A percentile compares a stretch with the other conserved stretches of the same genome.
These are phyloP conservation scores for Paracorniculantispora psalliotae DNA, from an alignment of 2,329 filamentous ascomycete genomes.

Conservation along the genomic window DNA sequence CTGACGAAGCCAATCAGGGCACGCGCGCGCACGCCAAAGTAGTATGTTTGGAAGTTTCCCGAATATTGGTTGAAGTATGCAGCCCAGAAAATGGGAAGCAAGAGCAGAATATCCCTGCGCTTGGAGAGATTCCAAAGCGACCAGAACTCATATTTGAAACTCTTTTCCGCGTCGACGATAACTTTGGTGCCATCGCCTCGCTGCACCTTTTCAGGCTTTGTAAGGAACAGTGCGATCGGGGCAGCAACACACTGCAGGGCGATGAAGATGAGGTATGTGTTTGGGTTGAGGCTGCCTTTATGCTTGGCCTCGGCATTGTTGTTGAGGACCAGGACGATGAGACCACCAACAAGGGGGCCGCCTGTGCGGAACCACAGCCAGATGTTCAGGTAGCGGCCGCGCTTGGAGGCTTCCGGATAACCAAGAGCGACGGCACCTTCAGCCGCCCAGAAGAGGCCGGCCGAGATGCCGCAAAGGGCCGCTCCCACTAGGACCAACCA, in stretches of 20 bases:
- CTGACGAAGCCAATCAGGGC: conserved; percentile 42
- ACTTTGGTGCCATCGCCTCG: conserved; percentile 23
- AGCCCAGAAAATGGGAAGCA: conserved; percentile 24
- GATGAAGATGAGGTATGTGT: conserved; percentile 26
- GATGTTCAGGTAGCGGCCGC: conserved; percentile 35
- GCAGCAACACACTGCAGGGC: conserved; percentile 24
- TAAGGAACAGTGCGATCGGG: conserved; percentile 23
- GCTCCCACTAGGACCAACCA: conserved; percentile 48
- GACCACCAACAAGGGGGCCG: conserved; percentile 42
- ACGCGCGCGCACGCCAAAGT: conserved; percentile 36
- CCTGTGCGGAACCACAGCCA: conserved; percentile 43
- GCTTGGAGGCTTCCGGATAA: conserved; percentile 42
- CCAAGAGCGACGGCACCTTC: conserved; percentile 46
- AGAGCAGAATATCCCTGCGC: conserved; percentile 19
- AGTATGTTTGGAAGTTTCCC: conserved; percentile 44
- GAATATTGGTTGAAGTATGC: conserved; percentile 29
- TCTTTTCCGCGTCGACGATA: conserved; percentile 18
- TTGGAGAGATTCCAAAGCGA: conserved; percentile 18
- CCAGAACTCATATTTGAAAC: conserved; percentile 21
- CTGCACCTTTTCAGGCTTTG: conserved; percentile 24
- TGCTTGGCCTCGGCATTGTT: conserved; percentile 18
- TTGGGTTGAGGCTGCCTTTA: conserved; percentile 22
- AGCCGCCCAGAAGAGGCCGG: conserved; percentile 46
- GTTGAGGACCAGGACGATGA: conserved; percentile 42
- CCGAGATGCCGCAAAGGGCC: conserved; percentile 42